Evolutionary conservation across 2,329 filamentous ascomycete genomes (phyloP).

Genomic region (Fusarium nematophilum): DNA sequence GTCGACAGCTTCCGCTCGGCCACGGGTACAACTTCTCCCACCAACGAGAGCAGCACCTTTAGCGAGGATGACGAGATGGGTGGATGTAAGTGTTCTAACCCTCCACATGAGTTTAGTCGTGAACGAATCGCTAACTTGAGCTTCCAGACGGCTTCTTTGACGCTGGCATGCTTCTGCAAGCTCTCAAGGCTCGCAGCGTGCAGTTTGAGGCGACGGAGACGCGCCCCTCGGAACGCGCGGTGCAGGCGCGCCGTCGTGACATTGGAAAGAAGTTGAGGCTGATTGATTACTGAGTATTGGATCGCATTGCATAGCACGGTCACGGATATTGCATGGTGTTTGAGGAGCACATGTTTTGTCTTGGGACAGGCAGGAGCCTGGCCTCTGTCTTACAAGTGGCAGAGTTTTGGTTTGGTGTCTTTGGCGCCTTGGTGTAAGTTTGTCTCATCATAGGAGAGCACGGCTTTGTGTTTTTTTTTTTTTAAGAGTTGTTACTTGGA

Average conservation of each 20-base stretch:
- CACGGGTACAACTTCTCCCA: conserved; percentile 67
- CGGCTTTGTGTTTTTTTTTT: not conserved
- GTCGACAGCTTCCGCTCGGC: conserved; percentile 58
- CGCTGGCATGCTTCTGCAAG: conserved; percentile 91
- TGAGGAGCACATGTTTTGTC: conserved; percentile 22
- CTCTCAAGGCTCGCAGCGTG: conserved; percentile 78
- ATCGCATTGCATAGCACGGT: conserved; percentile 23
- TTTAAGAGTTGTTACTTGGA: not conserved
- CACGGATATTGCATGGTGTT: conserved; percentile 33
- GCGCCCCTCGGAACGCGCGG: conserved; percentile 68
- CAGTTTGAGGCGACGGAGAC: conserved; percentile 62
- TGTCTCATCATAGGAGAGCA: not conserved
- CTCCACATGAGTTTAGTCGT: not conserved
- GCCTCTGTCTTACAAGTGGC: not conserved
- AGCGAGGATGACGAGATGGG: conserved; percentile 92
- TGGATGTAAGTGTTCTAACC: conserved; percentile 78
- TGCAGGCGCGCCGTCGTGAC: conserved; percentile 70
- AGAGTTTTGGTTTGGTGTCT: not conserved
- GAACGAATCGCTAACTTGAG: conserved; percentile 43
- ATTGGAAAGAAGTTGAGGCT: conserved; percentile 80
- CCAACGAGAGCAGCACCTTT: conserved; percentile 75
- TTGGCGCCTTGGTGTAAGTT: not conserved
- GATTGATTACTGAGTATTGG: conserved; percentile 70
- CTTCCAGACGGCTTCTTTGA: conserved; percentile 95
- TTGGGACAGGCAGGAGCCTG: conserved; percentile 3